Evolutionary conservation across 495 filamentous ascomycete genomes (phyloP).

Genomic region (Talaromyces wortmannii): DNA sequence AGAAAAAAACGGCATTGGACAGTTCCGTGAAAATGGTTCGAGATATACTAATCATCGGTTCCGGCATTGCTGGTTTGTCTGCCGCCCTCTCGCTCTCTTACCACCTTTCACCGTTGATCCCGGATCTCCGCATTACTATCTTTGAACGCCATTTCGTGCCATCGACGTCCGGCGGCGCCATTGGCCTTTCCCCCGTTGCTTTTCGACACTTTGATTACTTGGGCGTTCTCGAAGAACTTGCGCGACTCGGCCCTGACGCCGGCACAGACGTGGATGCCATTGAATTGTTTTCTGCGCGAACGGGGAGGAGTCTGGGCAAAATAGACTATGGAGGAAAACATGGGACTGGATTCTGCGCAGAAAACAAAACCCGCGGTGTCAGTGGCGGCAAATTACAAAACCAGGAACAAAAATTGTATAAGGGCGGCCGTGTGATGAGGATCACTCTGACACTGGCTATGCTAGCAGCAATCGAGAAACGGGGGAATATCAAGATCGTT

Average conservation of each 20-base stretch:
- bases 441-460: conserved; percentile 40
- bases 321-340: conserved; percentile 31
- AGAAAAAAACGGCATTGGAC: background rate
- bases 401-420: conserved; percentile 13
- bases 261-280: conserved; percentile 47
- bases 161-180: conserved; percentile 52
- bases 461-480: conserved; percentile 33
- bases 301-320: conserved; percentile 35
- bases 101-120: conserved; percentile 34
- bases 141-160: conserved; percentile 51
- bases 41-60: conserved; percentile 45
- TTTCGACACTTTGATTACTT: conserved; percentile 50
- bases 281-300: conserved; percentile 44
- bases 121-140: conserved; percentile 41
- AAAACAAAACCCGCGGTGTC: background rate
- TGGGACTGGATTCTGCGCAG: conserved; percentile 29
- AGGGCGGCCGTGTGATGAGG: conserved; percentile 40
- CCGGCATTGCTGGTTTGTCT: conserved; percentile 50
- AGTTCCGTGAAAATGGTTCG: conserved; percentile 10
- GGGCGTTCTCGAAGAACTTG: conserved; percentile 40
- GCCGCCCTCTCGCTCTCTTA: conserved; percentile 45
- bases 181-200: conserved; percentile 57
- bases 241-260: conserved; percentile 31
- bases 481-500: conserved; percentile 26
- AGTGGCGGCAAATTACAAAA: background rate